phyloP scores from a whole-genome alignment of 768 basidiomycete genomes.

The Tulasnella sp. region DNA sequence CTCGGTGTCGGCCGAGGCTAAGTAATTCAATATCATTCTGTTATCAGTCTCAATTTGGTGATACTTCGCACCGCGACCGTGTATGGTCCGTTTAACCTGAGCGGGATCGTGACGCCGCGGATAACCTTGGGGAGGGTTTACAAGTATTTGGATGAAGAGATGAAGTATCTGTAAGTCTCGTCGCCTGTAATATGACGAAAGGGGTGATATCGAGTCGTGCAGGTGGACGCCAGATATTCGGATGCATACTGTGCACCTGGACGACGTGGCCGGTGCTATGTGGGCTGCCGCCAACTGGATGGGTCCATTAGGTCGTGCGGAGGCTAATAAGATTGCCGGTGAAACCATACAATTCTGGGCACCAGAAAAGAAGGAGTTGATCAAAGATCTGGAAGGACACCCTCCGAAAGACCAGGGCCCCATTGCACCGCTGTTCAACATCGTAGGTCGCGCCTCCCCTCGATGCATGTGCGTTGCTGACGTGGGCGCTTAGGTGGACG shows the following conservation, averaged over 20 bases:
- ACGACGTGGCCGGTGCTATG: slow-evolving; percentile 63
- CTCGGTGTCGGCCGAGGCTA: slow-evolving; percentile 8
- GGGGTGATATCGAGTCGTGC: background rate
- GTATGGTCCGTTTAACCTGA: slow-evolving; percentile 72
- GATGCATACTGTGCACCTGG: slow-evolving; percentile 57
- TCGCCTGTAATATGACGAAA: slow-evolving; percentile 1
- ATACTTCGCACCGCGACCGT: slow-evolving; percentile 58
- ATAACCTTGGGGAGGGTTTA: slow-evolving; percentile 71
- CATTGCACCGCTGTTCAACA: slow-evolving; percentile 68
- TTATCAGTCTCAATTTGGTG: slow-evolving; percentile 3
- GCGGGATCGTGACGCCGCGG: slow-evolving; percentile 55
- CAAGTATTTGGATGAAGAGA: slow-evolving; percentile 67
- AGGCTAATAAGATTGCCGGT: slow-evolving; percentile 54
- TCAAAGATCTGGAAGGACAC: slow-evolving; percentile 47
- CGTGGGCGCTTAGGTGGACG: slow-evolving; percentile 44
- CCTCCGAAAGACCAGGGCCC: slow-evolving; percentile 43
- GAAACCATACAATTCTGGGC: slow-evolving; percentile 49
- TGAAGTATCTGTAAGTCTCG: slow-evolving; percentile 62
- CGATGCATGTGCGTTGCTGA: background rate
- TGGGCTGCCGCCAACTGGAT: slow-evolving; percentile 77
- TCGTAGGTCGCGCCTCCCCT: slow-evolving; percentile 32
- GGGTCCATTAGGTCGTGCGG: slow-evolving; percentile 42
- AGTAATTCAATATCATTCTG: background rate
- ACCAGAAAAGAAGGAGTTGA: slow-evolving; percentile 58
- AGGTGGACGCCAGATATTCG: slow-evolving; percentile 55